These are phyloP conservation scores for Arthroderma uncinatum DNA, from an alignment of 2,329 filamentous ascomycete genomes.

Conservation along the genomic window DNA sequence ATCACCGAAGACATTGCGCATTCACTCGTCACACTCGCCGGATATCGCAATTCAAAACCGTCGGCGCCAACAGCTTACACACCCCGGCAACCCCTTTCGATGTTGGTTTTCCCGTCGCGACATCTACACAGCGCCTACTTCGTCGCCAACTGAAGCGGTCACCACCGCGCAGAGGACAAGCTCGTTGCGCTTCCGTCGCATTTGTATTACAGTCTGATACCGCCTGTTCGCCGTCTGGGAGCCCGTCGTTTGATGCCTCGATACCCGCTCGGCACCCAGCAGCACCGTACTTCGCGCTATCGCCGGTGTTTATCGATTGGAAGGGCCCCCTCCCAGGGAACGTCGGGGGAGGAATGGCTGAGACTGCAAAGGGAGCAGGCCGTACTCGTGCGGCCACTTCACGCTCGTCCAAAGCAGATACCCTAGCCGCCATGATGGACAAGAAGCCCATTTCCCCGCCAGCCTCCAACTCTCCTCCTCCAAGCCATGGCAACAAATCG, in stretches of 20 bases:
- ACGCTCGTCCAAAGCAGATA: background rate
- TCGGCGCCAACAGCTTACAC: background rate
- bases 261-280: background rate
- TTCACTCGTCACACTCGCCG: too few relatives aligned
- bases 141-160: background rate
- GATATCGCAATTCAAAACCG: too few relatives aligned
- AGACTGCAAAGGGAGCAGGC: background rate
- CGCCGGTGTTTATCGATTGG: background rate
- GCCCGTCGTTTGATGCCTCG: background rate
- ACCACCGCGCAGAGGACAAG: background rate
- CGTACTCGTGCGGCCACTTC: background rate
- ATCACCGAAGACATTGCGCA: too few relatives aligned
- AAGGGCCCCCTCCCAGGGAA: background rate
- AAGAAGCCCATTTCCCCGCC: conserved; percentile 39
- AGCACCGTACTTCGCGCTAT: background rate
- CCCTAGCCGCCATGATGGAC: background rate
- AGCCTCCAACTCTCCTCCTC: conserved; percentile 50
- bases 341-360: background rate
- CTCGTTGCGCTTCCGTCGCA: background rate
- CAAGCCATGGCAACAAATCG: conserved; percentile 40
- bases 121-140: background rate
- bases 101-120: background rate
- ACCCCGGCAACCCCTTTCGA: background rate
- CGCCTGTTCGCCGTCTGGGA: background rate
- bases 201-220: background rate